Evolutionary conservation across 2,329 filamentous ascomycete genomes (phyloP).

Genomic region (Rhynchosporium secalis): DNA sequence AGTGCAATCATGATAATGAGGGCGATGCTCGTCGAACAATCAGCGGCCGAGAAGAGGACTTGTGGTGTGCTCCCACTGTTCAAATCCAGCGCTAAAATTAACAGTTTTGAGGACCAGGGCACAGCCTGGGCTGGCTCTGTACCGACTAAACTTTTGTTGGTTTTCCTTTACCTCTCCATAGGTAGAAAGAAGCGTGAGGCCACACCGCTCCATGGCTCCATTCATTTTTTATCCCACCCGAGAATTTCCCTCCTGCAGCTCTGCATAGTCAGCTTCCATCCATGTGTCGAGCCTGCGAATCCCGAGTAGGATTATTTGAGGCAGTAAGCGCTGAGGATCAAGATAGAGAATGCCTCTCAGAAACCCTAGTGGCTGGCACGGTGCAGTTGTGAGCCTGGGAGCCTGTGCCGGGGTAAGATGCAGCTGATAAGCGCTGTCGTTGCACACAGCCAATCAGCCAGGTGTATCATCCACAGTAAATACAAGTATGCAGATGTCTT

Average conservation of each 20-base stretch:
- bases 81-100: neutral
- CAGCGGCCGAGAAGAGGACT: no score
- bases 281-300: neutral
- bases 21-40: no score
- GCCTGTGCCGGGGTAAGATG: neutral
- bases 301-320: neutral
- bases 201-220: neutral
- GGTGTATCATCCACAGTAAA: neutral
- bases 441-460: neutral
- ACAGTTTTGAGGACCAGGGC: neutral
- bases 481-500: neutral
- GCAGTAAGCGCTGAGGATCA: neutral
- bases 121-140: no score
- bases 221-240: neutral
- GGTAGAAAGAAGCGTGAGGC: neutral
- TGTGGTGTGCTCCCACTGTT: neutral
- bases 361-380: neutral
- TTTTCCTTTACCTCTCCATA: no score
- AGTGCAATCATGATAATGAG: no score
- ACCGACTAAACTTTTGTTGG: no score
- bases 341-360: neutral
- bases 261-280: neutral
- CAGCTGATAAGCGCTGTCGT: neutral
- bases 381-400: neutral
- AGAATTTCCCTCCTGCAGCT: neutral